phyloP scores from a whole-genome alignment of 2,329 filamentous ascomycete genomes.

The Colletotrichum musicola region DNA sequence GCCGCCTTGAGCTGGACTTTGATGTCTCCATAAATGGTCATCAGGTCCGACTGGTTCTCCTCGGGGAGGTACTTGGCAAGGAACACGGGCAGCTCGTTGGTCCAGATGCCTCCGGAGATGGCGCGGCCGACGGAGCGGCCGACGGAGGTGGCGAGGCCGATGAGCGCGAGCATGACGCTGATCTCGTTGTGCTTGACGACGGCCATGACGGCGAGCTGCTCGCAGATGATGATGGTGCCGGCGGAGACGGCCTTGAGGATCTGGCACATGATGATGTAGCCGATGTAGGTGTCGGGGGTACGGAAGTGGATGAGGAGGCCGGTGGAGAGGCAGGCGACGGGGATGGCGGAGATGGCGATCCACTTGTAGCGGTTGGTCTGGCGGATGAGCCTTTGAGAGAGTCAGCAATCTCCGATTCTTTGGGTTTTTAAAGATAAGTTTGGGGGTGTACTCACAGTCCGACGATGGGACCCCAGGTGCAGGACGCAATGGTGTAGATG shows the following conservation, averaged over 20 bases:
- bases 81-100: slow-evolving; percentile 51
- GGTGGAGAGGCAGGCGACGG: slow-evolving; percentile 46
- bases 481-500: slow-evolving; percentile 52
- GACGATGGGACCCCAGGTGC: slow-evolving; percentile 53
- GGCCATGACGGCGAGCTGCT: slow-evolving; percentile 54
- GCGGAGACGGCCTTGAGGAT: slow-evolving; percentile 56
- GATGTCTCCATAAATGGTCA: slow-evolving; percentile 52
- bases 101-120: slow-evolving; percentile 51
- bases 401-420: slow-evolving; percentile 57
- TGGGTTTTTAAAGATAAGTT: no score
- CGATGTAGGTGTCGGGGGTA: slow-evolving; percentile 46
- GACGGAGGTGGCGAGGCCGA: slow-evolving; percentile 47
- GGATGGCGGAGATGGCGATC: slow-evolving; percentile 46
- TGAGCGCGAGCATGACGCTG: slow-evolving; percentile 49
- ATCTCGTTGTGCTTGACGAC: slow-evolving; percentile 48
- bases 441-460: slow-evolving; percentile 46
- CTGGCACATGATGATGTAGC: slow-evolving; percentile 54
- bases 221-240: slow-evolving; percentile 56
- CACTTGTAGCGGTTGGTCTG: slow-evolving; percentile 49
- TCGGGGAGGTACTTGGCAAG: slow-evolving; percentile 54
- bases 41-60: slow-evolving; percentile 54
- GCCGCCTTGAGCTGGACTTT: slow-evolving; percentile 53
- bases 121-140: slow-evolving; percentile 48
- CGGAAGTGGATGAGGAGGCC: slow-evolving; percentile 53
- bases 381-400: slow-evolving; percentile 53